Conservation (phyloP, 176 grass and related monocot genomes). For the Eleusine indica region DNA sequence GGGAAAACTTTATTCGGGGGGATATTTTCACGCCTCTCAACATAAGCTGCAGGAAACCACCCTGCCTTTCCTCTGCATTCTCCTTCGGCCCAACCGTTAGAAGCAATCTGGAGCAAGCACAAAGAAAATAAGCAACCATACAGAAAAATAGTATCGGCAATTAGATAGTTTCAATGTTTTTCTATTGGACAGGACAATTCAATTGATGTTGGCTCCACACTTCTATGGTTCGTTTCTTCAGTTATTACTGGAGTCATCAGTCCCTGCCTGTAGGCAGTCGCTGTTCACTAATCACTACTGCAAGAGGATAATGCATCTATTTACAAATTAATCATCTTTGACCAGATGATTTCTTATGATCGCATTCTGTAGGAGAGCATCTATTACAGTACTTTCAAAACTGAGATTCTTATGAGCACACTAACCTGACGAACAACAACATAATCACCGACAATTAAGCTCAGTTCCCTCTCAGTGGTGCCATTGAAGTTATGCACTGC, state of each 20-base stretch:
- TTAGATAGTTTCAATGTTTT: not conserved
- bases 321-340: conserved; percentile 17
- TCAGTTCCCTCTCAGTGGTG: conserved; percentile 80
- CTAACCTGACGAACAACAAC: conserved; percentile 95
- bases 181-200: conserved; percentile 5
- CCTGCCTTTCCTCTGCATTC: conserved; percentile 89
- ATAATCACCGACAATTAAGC: conserved; percentile 93
- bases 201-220: conserved; percentile 6
- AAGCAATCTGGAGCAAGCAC: conserved; percentile 59
- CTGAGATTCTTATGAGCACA: conserved; percentile 27
- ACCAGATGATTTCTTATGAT: not conserved
- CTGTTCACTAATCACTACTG: not conserved
- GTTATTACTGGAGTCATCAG: not conserved
- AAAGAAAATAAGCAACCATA: conserved; percentile 9
- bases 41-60: conserved; percentile 80
- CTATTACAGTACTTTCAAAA: conserved; percentile 1
- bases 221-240: not conserved
- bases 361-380: not conserved
- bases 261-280: not conserved
- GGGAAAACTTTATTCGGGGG: conserved; percentile 89
- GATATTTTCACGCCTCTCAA: conserved; percentile 80
- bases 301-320: not conserved
- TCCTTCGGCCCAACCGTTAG: conserved; percentile 88
- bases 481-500: conserved; percentile 90
- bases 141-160: conserved; percentile 1